These are phyloP conservation scores for Plasmodium berghei DNA, from an alignment of 169 alveolate species.

Conservation along the genomic window DNA sequence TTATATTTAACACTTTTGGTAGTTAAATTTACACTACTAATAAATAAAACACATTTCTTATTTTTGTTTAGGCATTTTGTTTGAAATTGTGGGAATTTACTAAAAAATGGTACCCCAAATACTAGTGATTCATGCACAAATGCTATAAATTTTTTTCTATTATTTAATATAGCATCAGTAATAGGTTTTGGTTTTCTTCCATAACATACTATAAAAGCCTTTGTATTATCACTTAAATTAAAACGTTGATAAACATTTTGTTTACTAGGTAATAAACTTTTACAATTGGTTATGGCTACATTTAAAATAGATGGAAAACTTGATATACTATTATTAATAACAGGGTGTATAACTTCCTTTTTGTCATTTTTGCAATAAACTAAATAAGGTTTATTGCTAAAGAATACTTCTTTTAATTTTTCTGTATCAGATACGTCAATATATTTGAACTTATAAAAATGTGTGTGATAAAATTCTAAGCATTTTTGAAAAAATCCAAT, in stretches of 20 bases:
- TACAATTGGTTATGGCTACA: constrained; percentile 69
- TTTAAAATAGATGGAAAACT: constrained; percentile 53
- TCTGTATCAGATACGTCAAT: constrained; percentile 46
- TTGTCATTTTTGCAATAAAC: constrained; percentile 71
- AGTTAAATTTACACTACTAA: constrained; percentile 11
- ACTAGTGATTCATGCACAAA: constrained; percentile 59
- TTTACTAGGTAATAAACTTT: constrained; percentile 51
- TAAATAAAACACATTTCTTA: constrained; percentile 59
- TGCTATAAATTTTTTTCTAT: constrained; percentile 48
- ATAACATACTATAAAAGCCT: constrained; percentile 51
- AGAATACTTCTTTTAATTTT: constrained; percentile 61
- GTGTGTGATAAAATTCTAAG: constrained; percentile 33
- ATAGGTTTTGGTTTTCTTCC: constrained; percentile 76
- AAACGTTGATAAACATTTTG: constrained; percentile 64
- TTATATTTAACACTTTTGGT: constrained; percentile 33
- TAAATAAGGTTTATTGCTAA: constrained; percentile 64
- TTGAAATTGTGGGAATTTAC: constrained; percentile 74
- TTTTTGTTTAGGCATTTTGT: constrained; percentile 69
- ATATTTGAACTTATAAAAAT: constrained; percentile 55
- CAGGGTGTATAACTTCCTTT: constrained; percentile 39
- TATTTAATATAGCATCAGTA: constrained; percentile 10
- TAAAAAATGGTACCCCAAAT: constrained; percentile 62
- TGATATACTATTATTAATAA: constrained; percentile 25
- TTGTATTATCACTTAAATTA: constrained; percentile 15
- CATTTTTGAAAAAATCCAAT: constrained; percentile 41